A percentile compares a stretch with the other conserved stretches of the same genome.
These are phyloP conservation scores for Saxophila tyrrhenica DNA, from an alignment of 495 filamentous ascomycete species.

Conservation along the genomic window DNA sequence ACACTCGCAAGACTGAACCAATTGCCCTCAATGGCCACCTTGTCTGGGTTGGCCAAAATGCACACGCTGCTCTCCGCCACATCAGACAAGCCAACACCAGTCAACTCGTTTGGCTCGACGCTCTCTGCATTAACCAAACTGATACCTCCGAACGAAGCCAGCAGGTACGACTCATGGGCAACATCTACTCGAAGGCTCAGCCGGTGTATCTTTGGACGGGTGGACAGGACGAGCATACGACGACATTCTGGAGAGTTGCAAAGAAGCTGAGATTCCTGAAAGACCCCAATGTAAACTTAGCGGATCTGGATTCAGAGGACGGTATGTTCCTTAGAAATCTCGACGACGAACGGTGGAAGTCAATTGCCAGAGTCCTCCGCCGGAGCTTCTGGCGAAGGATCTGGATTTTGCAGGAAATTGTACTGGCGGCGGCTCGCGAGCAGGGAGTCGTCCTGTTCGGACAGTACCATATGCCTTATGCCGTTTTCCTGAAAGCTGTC, in stretches of 20 bases:
- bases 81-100: neutral
- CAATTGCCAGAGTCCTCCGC: neutral
- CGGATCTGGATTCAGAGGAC: neutral
- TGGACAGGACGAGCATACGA: neutral
- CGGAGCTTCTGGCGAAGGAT: neutral
- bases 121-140: conserved; percentile 11
- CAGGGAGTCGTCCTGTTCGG: neutral
- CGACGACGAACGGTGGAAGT: neutral
- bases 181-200: conserved; percentile 1
- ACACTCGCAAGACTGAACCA: neutral
- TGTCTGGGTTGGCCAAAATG: neutral
- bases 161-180: conserved; percentile 6
- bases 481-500: neutral
- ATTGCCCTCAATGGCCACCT: neutral
- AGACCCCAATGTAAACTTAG: neutral
- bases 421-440: neutral
- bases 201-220: neutral
- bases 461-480: neutral
- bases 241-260: neutral
- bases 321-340: neutral
- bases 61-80: neutral
- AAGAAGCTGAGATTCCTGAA: neutral
- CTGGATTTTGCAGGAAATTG: conserved; percentile 4
- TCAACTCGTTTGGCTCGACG: conserved; percentile 8
- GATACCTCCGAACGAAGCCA: conserved; percentile 5